Base-by-base conservation (phyloP, 176 grass and related monocot genomes). In the Eremochloa ophiuroides region DNA sequence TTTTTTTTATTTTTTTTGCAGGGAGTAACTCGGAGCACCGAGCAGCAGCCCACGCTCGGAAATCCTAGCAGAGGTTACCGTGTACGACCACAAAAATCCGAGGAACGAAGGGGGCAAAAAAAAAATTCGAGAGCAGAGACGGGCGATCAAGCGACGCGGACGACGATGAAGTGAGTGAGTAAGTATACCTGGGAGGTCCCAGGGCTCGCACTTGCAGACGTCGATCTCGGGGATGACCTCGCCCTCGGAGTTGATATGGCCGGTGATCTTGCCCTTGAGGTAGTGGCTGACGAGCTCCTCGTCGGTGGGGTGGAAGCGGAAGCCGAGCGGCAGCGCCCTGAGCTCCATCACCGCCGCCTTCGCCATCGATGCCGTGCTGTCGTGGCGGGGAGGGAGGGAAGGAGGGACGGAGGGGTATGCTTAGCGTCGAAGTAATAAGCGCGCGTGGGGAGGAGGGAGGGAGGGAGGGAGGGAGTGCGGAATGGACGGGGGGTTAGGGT, bases 181-280 rank as follows among this genome's bases (percentile, higher is more conserved):
- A 0, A 11, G 30, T 81, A 98, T 81, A 98, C 96, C 93, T 20
- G 96, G 96, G 69, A 99, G 88, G 66, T 99, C 96, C 96, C 96
- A 99, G 0, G 96, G 96, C 76, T 99, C 96, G 88, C 96, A 95
- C 93, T 99, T 99, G 96, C 96, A 99, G 33, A 99, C 88, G 65
- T 99, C 96, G 65, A 99, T 89, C 90, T 99, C 96, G 26, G 88
- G 88, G 34, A 99, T 95, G 58, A 99, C 93, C 82, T 99, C 86
- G 79, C 47, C 55, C 75, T 95, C 96, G 60, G 51, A 51, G 50
- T 62, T 85, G 83, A 93, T 93, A 46, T 86, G 86, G 7, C 96
- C 93, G 3, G 86, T 95, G 66, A 99, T 95, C 88, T 99, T 99
- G 8, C 90, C 80, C 93, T 98, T 98, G 66, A 98, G 90, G 84